These are phyloP conservation scores for Penicillium antarcticum DNA, from an alignment of 495 filamentous ascomycete species.

Conservation along the genomic window DNA sequence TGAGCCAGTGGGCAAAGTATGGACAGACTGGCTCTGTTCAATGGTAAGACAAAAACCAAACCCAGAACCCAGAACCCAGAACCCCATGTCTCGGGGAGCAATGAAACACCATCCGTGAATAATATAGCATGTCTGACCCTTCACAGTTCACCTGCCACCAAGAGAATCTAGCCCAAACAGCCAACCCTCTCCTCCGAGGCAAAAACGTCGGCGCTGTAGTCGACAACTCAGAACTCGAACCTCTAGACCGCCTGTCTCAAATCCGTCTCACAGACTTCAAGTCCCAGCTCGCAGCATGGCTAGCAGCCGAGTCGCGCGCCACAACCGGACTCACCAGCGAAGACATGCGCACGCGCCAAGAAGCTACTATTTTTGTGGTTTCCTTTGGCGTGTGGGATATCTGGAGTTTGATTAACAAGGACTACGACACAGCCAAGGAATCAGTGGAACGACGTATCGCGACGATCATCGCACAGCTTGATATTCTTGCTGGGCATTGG, in stretches of 20 bases:
- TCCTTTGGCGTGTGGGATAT: slow-evolving; percentile 52
- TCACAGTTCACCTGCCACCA: slow-evolving; percentile 42
- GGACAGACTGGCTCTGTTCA: slow-evolving; percentile 46
- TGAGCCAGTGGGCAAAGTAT: slow-evolving; percentile 34
- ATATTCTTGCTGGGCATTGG: slow-evolving; percentile 34
- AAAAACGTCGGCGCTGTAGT: slow-evolving; percentile 40
- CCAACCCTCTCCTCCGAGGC: slow-evolving; percentile 21
- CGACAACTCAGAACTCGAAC: slow-evolving; percentile 32
- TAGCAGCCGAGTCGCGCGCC: slow-evolving; percentile 27
- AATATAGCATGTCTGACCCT: not conserved
- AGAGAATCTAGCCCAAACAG: slow-evolving; percentile 43
- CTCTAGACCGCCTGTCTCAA: slow-evolving; percentile 25
- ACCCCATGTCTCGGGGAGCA: too few relatives aligned
- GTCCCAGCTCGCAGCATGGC: slow-evolving; percentile 40
- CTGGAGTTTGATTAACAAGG: slow-evolving; percentile 42
- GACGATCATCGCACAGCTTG: slow-evolving; percentile 43
- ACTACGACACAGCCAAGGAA: slow-evolving; percentile 27
- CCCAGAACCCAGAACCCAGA: too few relatives aligned
- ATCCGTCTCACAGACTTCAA: slow-evolving; percentile 38
- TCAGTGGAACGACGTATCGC: slow-evolving; percentile 42
- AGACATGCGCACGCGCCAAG: slow-evolving; percentile 20
- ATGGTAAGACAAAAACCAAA: slow-evolving; percentile 23
- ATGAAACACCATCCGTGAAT: too few relatives aligned
- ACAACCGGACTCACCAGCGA: slow-evolving; percentile 19
- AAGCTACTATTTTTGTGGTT: slow-evolving; percentile 38